Percentiles rank a stretch among this genome's conserved stretches.
phyloP scores from a whole-genome alignment of 1,284 basidiomycete genomes.

The Cryptococcus maquisensis region DNA sequence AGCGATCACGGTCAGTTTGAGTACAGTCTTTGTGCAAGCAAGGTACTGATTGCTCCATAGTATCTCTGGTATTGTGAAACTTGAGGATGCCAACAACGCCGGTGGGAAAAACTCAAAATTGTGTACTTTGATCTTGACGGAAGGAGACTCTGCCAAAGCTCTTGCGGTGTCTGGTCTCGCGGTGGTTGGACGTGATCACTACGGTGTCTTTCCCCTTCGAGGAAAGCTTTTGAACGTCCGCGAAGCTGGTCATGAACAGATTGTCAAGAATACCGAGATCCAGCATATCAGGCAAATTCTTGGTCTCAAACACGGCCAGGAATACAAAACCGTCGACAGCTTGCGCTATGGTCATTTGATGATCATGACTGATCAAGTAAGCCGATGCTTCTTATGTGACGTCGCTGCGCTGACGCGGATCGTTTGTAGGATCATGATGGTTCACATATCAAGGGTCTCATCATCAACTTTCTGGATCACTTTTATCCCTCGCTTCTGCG shows the following conservation, averaged over 20 bases:
- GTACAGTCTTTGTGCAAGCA: not conserved
- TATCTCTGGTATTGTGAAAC: constrained; percentile 85
- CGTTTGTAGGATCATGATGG: constrained; percentile 91
- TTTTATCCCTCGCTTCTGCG: constrained; percentile 94
- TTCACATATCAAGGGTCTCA: constrained; percentile 97
- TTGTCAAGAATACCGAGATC: constrained; percentile 97
- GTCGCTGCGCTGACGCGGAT: not conserved
- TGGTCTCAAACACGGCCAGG: constrained; percentile 90
- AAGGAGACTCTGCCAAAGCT: constrained; percentile 98
- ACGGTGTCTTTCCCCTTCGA: constrained; percentile 94
- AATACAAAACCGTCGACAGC: constrained; percentile 67
- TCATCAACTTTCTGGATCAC: constrained; percentile 97
- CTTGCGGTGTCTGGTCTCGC: constrained; percentile 90
- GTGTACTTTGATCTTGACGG: constrained; percentile 95
- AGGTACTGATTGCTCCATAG: constrained; percentile 48
- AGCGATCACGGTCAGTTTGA: constrained; percentile 68
- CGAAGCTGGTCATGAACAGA: constrained; percentile 91
- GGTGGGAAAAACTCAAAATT: constrained; percentile 74
- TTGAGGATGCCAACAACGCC: constrained; percentile 97
- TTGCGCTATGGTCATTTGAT: constrained; percentile 93
- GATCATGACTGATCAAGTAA: constrained; percentile 99
- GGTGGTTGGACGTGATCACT: constrained; percentile 94
- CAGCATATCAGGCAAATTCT: constrained; percentile 98
- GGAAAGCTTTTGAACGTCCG: constrained; percentile 98
- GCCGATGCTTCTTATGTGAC: not conserved